A percentile compares a stretch with the other conserved stretches of the same genome.
phyloP scores from a whole-genome alignment of 192 early-diverging fungal species.

The Podila epigama region DNA sequence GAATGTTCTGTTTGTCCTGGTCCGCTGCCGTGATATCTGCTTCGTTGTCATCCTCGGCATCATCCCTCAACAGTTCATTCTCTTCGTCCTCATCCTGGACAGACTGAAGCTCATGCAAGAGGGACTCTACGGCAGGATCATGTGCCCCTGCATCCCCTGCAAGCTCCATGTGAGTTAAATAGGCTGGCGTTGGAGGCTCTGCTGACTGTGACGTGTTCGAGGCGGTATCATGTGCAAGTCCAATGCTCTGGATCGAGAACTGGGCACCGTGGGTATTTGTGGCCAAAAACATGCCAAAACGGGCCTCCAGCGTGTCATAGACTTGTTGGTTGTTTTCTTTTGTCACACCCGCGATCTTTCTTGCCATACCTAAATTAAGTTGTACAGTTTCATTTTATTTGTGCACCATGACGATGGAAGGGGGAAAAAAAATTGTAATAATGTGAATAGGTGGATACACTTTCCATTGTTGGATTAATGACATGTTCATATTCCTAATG shows the following conservation, averaged over 20 bases:
- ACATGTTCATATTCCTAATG: no score
- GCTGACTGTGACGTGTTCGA: slow-evolving; percentile 6
- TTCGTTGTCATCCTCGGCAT: neutral
- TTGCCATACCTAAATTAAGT: slow-evolving; percentile 21
- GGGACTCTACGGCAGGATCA: neutral
- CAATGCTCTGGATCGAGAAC: slow-evolving; percentile 34
- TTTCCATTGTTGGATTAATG: no score
- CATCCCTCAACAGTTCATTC: neutral
- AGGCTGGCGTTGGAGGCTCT: neutral
- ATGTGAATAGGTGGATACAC: no score
- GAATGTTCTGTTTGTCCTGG: no score
- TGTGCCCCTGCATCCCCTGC: slow-evolving; percentile 7
- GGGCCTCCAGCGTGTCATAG: slow-evolving; percentile 27
- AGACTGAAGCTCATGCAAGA: neutral
- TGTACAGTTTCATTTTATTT: no score
- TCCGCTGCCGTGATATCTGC: no score
- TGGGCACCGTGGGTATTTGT: slow-evolving; percentile 29
- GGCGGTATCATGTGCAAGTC: slow-evolving; percentile 16
- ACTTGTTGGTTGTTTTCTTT: slow-evolving; percentile 25
- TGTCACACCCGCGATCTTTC: slow-evolving; percentile 34
- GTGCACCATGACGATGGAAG: no score
- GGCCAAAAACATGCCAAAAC: slow-evolving; percentile 33
- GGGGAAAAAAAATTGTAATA: no score
- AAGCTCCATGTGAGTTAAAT: slow-evolving; percentile 32
- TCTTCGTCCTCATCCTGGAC: neutral